A percentile compares a stretch with the other conserved stretches of the same genome.
Evolutionary conservation across 306 rosid species (phyloP).

Genomic region (Vigna angularis): DNA sequence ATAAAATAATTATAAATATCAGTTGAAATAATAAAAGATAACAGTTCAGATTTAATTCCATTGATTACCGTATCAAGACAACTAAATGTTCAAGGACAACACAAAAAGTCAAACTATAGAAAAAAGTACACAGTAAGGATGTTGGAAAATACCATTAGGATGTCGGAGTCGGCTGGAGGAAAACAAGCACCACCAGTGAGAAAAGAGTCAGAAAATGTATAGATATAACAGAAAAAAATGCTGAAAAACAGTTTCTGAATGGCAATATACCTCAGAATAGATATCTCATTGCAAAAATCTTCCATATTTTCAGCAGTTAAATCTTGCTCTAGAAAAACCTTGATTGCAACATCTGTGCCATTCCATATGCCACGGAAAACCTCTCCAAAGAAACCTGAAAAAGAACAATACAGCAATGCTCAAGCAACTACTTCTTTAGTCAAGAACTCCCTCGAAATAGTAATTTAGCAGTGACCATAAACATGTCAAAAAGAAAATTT

Average conservation of each 20-base stretch:
- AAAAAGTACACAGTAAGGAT: slow-evolving; percentile 35
- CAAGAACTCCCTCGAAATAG: slow-evolving; percentile 27
- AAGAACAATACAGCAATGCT: slow-evolving; percentile 39
- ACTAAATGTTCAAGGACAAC: slow-evolving; percentile 37
- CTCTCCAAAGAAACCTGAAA: slow-evolving; percentile 94
- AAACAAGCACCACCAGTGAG: slow-evolving; percentile 34
- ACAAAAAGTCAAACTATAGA: slow-evolving; percentile 34
- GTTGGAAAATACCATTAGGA: slow-evolving; percentile 81
- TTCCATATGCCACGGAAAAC: slow-evolving; percentile 97
- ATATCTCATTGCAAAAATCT: slow-evolving; percentile 97
- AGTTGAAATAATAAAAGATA: slow-evolving; percentile 7
- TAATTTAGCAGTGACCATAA: not conserved
- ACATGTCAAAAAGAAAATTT: slow-evolving; percentile 9
- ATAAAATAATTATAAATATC: slow-evolving; percentile 1
- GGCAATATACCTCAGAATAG: slow-evolving; percentile 81
- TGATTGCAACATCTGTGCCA: slow-evolving; percentile 97
- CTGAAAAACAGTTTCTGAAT: slow-evolving; percentile 31
- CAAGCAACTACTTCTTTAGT: slow-evolving; percentile 41
- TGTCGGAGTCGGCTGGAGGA: slow-evolving; percentile 91
- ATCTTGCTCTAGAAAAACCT: slow-evolving; percentile 97
- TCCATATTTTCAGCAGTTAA: slow-evolving; percentile 95
- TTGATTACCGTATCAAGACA: slow-evolving; percentile 23
- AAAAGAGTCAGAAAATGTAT: slow-evolving; percentile 50
- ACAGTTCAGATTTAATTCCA: slow-evolving; percentile 12
- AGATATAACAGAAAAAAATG: slow-evolving; percentile 35